Evolutionary conservation across 352 stramenopile genomes (phyloP), one percentile per base, ranked within the genome.

Genomic region (Halophytophthora polymorphica): DNA sequence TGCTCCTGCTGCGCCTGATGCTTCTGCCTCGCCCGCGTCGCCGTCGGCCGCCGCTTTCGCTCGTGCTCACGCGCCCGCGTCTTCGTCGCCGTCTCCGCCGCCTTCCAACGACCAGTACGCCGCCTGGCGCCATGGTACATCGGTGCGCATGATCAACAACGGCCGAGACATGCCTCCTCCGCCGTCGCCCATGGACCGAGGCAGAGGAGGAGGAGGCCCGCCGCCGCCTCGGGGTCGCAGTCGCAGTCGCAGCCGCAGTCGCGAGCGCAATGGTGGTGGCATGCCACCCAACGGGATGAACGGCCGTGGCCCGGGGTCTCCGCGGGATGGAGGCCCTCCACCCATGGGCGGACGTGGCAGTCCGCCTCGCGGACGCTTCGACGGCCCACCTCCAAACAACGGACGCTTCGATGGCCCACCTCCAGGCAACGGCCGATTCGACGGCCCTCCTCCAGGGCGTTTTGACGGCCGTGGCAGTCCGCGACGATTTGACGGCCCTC

Each of bases 241-340:
- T 53, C 66, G 66, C 25, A 73, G 66, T 38, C 59, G 64, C 66
- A 83, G 69, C 52, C 66, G 57, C 28, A 69, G 53, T 44, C 62
- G 59, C 14, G 46, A 56, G 15, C 58, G 61, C n/a, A 69, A 65
- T 45, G 52, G 62, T 15, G 25, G 25, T 31, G 25, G 25, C 25
- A 31, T 31, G 25, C 62, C 56, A 22, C 56, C 56, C 25, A 59
- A 39, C 35, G 31, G 57, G 51, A 61, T 64, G 51, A 72, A 72
- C 23, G 55, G 53, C 57, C 18, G 41, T 36, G 37, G 44, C 4
- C 52, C 53, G 19, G n/a, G 57, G 22, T 65, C 61, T 19, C 51
- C 56, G n/a, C 23, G n/a, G 45, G 51, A 38, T 38, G 21, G 14
- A 42, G 12, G 37, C 29, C 6, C 6, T 34, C 29, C 29, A 12